These are phyloP conservation scores for Kwoniella dendrophila DNA, from an alignment of 768 basidiomycete genomes.

Conservation along the genomic window DNA sequence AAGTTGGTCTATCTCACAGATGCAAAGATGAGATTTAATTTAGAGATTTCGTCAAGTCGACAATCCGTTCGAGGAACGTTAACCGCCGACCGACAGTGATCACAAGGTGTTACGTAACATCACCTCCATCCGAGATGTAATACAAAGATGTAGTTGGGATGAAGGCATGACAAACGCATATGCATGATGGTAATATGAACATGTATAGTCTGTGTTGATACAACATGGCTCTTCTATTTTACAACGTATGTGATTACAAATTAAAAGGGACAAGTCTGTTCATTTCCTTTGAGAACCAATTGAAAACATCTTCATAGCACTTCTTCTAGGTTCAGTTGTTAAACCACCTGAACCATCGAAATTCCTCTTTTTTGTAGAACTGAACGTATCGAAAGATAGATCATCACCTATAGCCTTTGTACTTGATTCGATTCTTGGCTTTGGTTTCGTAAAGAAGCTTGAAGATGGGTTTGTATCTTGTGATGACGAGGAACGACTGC, in stretches of 20 bases:
- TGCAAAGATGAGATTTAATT: too few relatives aligned
- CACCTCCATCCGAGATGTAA: background rate
- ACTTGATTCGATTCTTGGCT: background rate
- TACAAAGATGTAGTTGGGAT: too few relatives aligned
- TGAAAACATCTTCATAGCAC: conserved; percentile 26
- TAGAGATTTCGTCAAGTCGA: too few relatives aligned
- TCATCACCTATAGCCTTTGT: background rate
- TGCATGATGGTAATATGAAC: too few relatives aligned
- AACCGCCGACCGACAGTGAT: conserved; percentile 2
- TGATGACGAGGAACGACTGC: background rate
- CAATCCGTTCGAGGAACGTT: conserved; percentile 1
- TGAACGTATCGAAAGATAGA: background rate
- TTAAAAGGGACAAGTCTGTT: background rate
- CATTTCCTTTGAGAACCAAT: conserved; percentile 6
- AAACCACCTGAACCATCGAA: conserved; percentile 5
- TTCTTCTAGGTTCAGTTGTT: conserved; percentile 2
- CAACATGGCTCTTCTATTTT: too few relatives aligned
- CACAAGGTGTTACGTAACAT: background rate
- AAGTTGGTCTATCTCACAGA: too few relatives aligned
- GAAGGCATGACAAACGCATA: too few relatives aligned
- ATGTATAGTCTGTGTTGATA: too few relatives aligned
- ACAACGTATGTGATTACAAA: background rate
- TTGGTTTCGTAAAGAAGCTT: too few relatives aligned
- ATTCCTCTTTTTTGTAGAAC: conserved; percentile 6
- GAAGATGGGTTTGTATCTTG: background rate